Evolutionary conservation across 2,329 filamentous ascomycete species (phyloP).

Genomic region (Sporothrix mexicana): DNA sequence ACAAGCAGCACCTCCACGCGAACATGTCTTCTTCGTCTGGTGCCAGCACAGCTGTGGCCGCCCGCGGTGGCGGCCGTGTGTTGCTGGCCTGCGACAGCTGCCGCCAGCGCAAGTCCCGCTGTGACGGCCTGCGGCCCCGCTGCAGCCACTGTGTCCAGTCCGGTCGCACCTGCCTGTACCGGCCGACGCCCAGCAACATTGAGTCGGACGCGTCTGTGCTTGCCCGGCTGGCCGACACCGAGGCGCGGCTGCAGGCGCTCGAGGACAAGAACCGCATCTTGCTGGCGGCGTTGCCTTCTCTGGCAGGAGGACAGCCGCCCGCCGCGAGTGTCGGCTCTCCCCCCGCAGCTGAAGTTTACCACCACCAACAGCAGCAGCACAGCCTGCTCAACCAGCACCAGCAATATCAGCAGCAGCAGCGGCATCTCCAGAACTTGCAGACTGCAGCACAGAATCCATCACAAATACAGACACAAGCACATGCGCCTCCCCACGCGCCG

Average conservation of each 20-base stretch:
- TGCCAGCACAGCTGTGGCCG: background rate
- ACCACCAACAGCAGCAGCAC: conserved; percentile 2
- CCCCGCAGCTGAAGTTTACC: background rate
- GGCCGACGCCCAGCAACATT: background rate
- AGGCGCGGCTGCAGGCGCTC: conserved; percentile 8
- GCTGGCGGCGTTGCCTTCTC: conserved; percentile 1
- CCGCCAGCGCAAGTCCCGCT: conserved; percentile 23
- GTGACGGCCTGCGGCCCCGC: conserved; percentile 15
- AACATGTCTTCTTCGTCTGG: no score
- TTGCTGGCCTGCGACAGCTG: conserved; percentile 16
- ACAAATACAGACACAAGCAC: background rate
- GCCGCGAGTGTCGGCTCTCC: background rate
- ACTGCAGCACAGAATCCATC: background rate
- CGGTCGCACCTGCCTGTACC: conserved; percentile 15
- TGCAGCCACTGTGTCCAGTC: conserved; percentile 24
- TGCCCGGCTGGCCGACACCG: background rate
- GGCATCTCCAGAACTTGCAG: background rate
- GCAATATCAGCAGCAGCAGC: background rate
- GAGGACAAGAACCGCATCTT: conserved; percentile 19
- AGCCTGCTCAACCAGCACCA: background rate
- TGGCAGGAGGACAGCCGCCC: background rate
- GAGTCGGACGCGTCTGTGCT: conserved; percentile 5
- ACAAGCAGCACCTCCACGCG: no score
- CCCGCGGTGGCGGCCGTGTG: conserved; percentile 4
- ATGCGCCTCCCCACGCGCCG: background rate